phyloP scores from a whole-genome alignment of 495 filamentous ascomycete species.

The Penicillium riverlandense region DNA sequence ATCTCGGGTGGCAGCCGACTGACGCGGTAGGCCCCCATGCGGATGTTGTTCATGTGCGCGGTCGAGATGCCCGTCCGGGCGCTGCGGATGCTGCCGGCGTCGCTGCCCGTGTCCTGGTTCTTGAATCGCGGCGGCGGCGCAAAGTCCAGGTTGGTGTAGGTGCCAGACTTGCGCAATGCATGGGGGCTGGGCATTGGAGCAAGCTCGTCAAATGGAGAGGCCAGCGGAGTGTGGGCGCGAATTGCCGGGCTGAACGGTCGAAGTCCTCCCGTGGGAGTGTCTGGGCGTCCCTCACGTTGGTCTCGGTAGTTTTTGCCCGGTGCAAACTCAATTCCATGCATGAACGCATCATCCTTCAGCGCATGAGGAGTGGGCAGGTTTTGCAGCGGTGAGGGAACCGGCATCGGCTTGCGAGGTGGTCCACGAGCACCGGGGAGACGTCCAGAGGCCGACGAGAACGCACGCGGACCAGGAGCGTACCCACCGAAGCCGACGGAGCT shows the following conservation, averaged over 20 bases:
- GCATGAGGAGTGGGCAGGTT: slow-evolving; percentile 80
- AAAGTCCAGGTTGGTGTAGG: slow-evolving; percentile 89
- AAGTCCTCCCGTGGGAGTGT: slow-evolving; percentile 71
- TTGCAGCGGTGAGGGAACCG: slow-evolving; percentile 66
- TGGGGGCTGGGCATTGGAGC: slow-evolving; percentile 84
- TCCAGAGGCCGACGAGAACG: slow-evolving; percentile 62
- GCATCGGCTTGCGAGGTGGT: slow-evolving; percentile 53
- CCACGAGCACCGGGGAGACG: slow-evolving; percentile 39
- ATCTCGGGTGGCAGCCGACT: slow-evolving; percentile 76
- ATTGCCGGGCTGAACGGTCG: slow-evolving; percentile 66
- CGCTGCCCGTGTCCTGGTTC: slow-evolving; percentile 63
- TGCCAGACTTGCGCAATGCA: slow-evolving; percentile 77
- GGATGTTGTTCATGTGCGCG: slow-evolving; percentile 66
- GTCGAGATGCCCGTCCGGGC: slow-evolving; percentile 72
- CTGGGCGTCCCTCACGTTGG: slow-evolving; percentile 63
- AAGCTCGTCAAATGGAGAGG: slow-evolving; percentile 81
- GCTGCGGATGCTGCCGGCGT: slow-evolving; percentile 85
- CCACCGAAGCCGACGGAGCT: slow-evolving; percentile 40
- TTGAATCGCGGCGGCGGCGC: slow-evolving; percentile 86
- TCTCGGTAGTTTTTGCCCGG: slow-evolving; percentile 66
- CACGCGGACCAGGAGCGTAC: slow-evolving; percentile 48
- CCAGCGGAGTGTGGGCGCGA: slow-evolving; percentile 67
- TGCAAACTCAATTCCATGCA: slow-evolving; percentile 76
- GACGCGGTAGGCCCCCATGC: slow-evolving; percentile 82
- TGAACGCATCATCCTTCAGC: slow-evolving; percentile 76